These are phyloP conservation scores for Leucocoprinus leucothites DNA, from an alignment of 768 basidiomycete species.

Conservation along the genomic window DNA sequence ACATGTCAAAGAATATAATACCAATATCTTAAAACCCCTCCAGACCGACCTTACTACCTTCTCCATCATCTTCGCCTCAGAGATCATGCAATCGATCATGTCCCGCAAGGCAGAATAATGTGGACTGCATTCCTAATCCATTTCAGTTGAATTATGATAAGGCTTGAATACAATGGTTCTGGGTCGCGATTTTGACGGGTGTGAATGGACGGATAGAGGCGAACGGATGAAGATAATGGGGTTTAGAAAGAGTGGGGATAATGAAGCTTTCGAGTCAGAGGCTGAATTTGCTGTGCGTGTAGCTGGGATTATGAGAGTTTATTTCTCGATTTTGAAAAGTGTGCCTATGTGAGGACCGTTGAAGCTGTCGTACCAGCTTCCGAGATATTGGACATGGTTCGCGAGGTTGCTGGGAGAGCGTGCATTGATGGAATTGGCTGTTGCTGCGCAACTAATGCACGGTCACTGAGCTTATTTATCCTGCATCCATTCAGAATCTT, in stretches of 20 bases:
- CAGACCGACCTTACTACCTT: too few relatives aligned
- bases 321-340: slow-evolving; percentile 67
- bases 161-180: too few relatives aligned
- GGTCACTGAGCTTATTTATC: slow-evolving; percentile 39
- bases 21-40: too few relatives aligned
- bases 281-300: slow-evolving; percentile 67
- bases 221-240: slow-evolving; percentile 53
- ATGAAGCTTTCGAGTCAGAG: slow-evolving; percentile 47
- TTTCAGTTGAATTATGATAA: too few relatives aligned
- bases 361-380: slow-evolving; percentile 53
- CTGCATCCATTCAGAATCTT: neutral
- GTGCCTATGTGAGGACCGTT: slow-evolving; percentile 38
- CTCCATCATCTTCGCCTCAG: too few relatives aligned
- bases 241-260: slow-evolving; percentile 38
- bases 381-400: slow-evolving; percentile 73
- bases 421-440: slow-evolving; percentile 48
- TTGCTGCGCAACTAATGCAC: slow-evolving; percentile 67
- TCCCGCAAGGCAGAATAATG: too few relatives aligned
- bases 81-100: too few relatives aligned
- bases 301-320: slow-evolving; percentile 81
- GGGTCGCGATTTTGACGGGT: slow-evolving; percentile 44
- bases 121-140: too few relatives aligned
- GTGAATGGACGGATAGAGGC: slow-evolving; percentile 38
- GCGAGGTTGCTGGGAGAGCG: slow-evolving; percentile 55
- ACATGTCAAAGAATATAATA: too few relatives aligned